A percentile compares a stretch with the other conserved stretches of the same genome.
These are phyloP conservation scores for Chlamydomonas sp. DNA, from an alignment of 139 green algal species.

Conservation along the genomic window DNA sequence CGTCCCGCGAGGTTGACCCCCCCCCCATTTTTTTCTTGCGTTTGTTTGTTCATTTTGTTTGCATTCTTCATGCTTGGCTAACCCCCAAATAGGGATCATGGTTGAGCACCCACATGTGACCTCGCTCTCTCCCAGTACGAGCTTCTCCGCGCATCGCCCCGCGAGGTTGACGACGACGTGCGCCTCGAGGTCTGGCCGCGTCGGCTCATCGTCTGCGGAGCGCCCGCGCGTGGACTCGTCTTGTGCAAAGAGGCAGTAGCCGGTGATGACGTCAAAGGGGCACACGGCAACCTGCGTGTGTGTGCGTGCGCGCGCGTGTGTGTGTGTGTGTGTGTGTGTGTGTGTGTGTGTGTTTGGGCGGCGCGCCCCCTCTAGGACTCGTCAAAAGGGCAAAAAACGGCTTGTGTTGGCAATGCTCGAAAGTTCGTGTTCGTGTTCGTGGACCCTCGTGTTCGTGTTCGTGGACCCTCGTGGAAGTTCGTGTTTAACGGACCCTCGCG, in stretches of 20 bases:
- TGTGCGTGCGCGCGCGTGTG: neutral
- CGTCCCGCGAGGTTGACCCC: constrained; percentile 76
- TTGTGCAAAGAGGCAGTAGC: constrained; percentile 53
- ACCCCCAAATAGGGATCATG: neutral
- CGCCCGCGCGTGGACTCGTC: constrained; percentile 50
- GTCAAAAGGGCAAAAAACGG: too few species aligned
- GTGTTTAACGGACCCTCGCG: too few species aligned
- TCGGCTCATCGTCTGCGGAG: constrained; percentile 48
- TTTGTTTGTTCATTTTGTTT: too few species aligned
- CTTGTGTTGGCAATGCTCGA: too few species aligned
- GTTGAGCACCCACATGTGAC: constrained; percentile 41
- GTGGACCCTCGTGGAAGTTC: too few species aligned
- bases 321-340: constrained; percentile 2
- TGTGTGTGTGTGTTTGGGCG: neutral
- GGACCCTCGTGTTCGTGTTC: too few species aligned
- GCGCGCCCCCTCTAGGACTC: too few species aligned
- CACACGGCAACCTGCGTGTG: constrained; percentile 33
- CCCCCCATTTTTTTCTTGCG: too few species aligned
- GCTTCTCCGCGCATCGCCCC: constrained; percentile 63
- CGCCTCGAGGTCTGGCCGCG: constrained; percentile 69
- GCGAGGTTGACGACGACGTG: constrained; percentile 65
- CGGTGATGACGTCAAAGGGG: constrained; percentile 35
- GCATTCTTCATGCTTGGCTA: too few species aligned
- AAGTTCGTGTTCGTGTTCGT: too few species aligned
- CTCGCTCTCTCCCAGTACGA: constrained; percentile 72